Base-by-base conservation (phyloP, 2,329 filamentous ascomycete genomes). In the Xylaria digitata region DNA sequence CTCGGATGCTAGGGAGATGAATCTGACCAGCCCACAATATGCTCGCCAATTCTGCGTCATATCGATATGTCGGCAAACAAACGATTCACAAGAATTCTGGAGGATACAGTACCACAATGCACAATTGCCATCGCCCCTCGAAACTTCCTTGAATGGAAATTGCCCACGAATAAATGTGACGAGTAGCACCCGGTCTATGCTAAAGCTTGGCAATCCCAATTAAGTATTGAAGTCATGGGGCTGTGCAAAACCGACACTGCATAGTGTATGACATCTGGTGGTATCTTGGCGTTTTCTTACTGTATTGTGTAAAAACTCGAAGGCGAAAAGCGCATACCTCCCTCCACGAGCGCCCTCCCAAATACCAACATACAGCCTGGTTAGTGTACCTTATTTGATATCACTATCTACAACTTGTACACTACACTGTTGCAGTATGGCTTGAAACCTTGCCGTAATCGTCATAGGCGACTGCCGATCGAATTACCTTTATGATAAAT, bases 391-490 rank as follows among this genome's bases (percentile, higher is more conserved):
- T 1, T 43, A 43, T 43, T 55, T 43, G 37, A 43, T n/a, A 30
- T 55, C 37, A 40, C 48, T 26, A 26, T 26, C n/a, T n/a, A n/a
- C n/a, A n/a, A n/a, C n/a, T n/a, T n/a, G n/a, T n/a, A n/a, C n/a
- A n/a, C n/a, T n/a, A n/a, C n/a, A 26, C 26, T 26, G 26, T 5
- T 26, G 26, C 26, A 37, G 19, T 3, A 11, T 46, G 4, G 26
- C 26, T 21, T 30, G 2, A 13, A 50, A 55, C 63, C 50, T 61
- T 65, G 26, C 63, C 50, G 45, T 50, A 65, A 65, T 43, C 63
- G 63, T 65, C 52, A 52, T 65, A 61, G 63, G 45, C 52, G 9
- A 55, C 7, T 15, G 32, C 48, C 48, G 62, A 55, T 65, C 55
- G n/a, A n/a, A n/a, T n/a, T 11, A 26, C 2, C n/a, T n/a, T n/a